Evolutionary conservation across 805 yeast species (phyloP).

Genomic region (Wickerhamomyces queroliae): DNA sequence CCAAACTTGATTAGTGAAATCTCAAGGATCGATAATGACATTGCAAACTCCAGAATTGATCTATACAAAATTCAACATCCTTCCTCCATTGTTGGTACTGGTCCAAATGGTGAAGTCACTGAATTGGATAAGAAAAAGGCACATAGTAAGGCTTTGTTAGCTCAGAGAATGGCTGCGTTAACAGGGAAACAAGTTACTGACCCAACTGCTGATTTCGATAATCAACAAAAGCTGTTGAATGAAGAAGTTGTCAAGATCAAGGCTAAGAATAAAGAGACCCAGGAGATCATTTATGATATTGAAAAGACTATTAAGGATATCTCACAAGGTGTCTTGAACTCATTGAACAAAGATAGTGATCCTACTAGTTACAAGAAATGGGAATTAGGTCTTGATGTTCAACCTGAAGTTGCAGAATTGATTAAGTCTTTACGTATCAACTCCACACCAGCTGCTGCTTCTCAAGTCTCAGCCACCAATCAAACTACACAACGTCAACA

Average conservation of each 20-base stretch:
- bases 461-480: conserved; percentile 4
- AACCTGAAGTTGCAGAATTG: conserved; percentile 57
- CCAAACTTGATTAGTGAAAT: conserved; percentile 67
- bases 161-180: conserved; percentile 87
- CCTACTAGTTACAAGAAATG: conserved; percentile 59
- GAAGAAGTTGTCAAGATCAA: conserved; percentile 47
- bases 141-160: conserved; percentile 68
- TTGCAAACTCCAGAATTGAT: conserved; percentile 61
- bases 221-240: conserved; percentile 34
- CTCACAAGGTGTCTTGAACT: conserved; percentile 32
- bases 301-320: conserved; percentile 64
- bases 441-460: conserved; percentile 2
- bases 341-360: conserved; percentile 25
- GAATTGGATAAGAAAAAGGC: conserved; percentile 80
- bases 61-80: conserved; percentile 65
- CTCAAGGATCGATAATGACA: conserved; percentile 57
- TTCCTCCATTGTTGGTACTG: conserved; percentile 70
- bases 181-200: conserved; percentile 64
- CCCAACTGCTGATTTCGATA: conserved; percentile 31
- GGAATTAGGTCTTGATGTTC: conserved; percentile 79
- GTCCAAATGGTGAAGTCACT: conserved; percentile 81
- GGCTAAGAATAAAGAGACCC: conserved; percentile 48
- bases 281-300: conserved; percentile 61
- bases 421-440: conserved; percentile 45
- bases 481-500: conserved; percentile 12